Base-by-base conservation (phyloP, 2,329 filamentous ascomycete genomes). In the Sporothrix inflata region DNA sequence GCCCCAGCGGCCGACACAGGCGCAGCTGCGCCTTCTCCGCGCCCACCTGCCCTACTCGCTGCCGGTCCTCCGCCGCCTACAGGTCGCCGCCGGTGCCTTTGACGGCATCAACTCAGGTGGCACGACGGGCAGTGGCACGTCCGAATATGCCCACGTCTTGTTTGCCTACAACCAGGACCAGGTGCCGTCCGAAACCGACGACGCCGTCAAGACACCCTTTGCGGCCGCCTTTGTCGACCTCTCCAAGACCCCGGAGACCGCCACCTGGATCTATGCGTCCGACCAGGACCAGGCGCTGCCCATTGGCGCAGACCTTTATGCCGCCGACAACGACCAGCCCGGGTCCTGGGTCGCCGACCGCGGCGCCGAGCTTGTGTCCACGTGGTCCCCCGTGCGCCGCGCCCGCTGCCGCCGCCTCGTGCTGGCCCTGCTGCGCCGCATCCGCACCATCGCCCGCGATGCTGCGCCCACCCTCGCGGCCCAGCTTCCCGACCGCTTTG, bases 191-290 rank as follows among this genome's bases (percentile, higher is more conserved):
- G 53, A 24, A 1, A 19, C 3, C 3, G 40, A 19, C 42, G 12
- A 47, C 45, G 24, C 40, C 21, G 60, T 16, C 19, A 60, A 21
- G 11, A 21, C 42, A 12, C 73, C 78, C 14, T 89, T 91, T 77
- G 84, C 85, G 0, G 86, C 86, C 0, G 88, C 87, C 0, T 91
- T 89, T 77, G 77, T 91, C 6, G 90, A 93, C 78, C 83, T 90
- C 24, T 85, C 85, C 4, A 84, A 83, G 70, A 84, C 85, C 0
- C 88, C 88, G 0, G 90, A 91, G 77, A 92, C 91, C 0, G 86
- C 92, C 74, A 81, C 89, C 40, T 92, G 88, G 86, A 76, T 92
- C 1, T 92, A 90, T 78, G 84, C 83, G 1, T 85, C 85, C 0
- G 77, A 87, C 2, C 86, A 89, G 73, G 79, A 81, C 71, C 70